phyloP scores from a whole-genome alignment of 139 green algal species.

The Medakamo hakoo region DNA sequence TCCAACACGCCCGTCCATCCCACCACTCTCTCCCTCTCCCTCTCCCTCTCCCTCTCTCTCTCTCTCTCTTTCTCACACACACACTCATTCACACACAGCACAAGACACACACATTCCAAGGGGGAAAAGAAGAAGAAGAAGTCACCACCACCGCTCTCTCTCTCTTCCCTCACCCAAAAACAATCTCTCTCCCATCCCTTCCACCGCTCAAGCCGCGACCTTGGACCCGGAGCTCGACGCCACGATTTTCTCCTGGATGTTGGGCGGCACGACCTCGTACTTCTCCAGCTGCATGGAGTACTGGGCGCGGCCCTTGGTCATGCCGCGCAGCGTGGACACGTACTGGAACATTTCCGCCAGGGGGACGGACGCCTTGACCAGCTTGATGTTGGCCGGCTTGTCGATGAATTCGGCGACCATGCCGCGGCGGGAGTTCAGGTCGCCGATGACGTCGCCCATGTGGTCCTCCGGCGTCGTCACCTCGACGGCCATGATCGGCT shows the following conservation, averaged over 20 bases:
- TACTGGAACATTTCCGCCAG: constrained; percentile 98
- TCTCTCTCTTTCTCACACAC: too few species aligned
- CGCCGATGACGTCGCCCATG: constrained; percentile 95
- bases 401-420: constrained; percentile 79
- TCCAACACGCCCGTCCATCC: too few species aligned
- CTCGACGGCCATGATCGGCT: constrained; percentile 98
- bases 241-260: constrained; percentile 86
- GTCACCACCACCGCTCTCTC: neutral
- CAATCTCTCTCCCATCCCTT: neutral
- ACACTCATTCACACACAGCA: neutral
- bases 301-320: constrained; percentile 93
- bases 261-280: constrained; percentile 83
- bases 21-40: too few species aligned
- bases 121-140: neutral
- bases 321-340: constrained; percentile 77
- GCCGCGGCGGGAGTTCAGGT: constrained; percentile 93
- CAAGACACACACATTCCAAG: neutral
- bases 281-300: constrained; percentile 81
- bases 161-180: neutral
- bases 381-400: constrained; percentile 88
- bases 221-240: constrained; percentile 13
- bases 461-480: constrained; percentile 88
- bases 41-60: too few species aligned
- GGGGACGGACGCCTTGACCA: constrained; percentile 65
- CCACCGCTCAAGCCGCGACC: constrained; percentile 1